Conservation (phyloP, 352 stramenopile species). For the Pythium brachiatum region DNA sequence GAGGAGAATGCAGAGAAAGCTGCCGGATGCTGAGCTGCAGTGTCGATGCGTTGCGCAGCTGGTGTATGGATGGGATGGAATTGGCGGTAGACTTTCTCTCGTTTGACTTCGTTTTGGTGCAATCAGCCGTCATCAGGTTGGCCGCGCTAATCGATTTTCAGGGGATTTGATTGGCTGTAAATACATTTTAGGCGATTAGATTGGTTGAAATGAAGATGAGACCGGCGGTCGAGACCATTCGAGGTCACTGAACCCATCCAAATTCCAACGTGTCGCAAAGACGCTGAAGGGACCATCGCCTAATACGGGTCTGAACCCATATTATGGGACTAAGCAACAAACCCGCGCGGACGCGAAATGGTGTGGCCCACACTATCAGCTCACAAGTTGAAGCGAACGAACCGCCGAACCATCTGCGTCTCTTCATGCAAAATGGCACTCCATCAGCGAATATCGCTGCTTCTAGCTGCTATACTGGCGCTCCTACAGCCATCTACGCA, state of each 20-base stretch:
- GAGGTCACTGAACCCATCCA: constrained; percentile 4
- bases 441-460: not conserved
- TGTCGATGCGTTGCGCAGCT: too few species aligned
- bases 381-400: constrained; percentile 4
- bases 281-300: too few species aligned
- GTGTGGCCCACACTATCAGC: not conserved
- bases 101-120: too few species aligned
- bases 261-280: constrained; percentile 2
- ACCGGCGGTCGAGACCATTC: not conserved
- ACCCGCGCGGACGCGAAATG: not conserved
- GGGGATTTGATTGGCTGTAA: constrained; percentile 3
- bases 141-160: not conserved
- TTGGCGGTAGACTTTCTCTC: too few species aligned
- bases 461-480: constrained; percentile 1
- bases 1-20: too few species aligned
- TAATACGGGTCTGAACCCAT: too few species aligned
- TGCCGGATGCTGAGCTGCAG: too few species aligned
- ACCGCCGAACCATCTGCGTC: not conserved
- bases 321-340: too few species aligned
- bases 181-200: not conserved
- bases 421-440: constrained; percentile 1
- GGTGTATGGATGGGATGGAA: too few species aligned
- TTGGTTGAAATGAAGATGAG: not conserved
- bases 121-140: not conserved
- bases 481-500: not conserved